Evolutionary conservation across 441 rosid genomes (phyloP), one percentile per base, ranked within the genome.

Genomic region (Populus trichocarpa): DNA sequence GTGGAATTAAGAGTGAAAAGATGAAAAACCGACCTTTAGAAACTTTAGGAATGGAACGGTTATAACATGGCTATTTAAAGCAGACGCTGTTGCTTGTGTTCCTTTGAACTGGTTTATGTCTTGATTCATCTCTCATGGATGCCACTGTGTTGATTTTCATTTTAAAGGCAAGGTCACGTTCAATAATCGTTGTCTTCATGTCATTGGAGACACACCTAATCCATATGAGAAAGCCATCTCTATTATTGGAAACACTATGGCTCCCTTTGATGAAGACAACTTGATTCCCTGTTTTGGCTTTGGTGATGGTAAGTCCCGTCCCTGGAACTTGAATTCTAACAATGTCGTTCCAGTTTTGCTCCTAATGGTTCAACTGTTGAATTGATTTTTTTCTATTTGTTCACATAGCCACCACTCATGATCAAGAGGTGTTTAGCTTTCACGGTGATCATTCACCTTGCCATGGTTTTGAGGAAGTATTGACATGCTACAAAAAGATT

Each of bases 231-330:
- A 87, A 73, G 97, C 94, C 50, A 93, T 93, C 78, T 85, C 90
- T 4, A 85, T 95, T 8, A 85, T 90, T n/a, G 98, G 98, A 33
- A 89, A 82, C 81, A 93, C 98, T 13, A 78, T 95, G 79, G 90
- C 97, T 78, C 92, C 97, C 18, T 95, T 95, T 36, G 98, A 95
- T 8, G 98, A 95, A 1, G 98, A 95, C 78, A 88, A 92, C 84
- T 84, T 95, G 53, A 88, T 95, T 63, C 97, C 97, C 42, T 90
- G 97, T 82, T 91, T 89, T 67, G 98, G 97, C 76, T 95, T 94
- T 82, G 98, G 97, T 40, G 98, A 95, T 75, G 88, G 95, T 89
- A 82, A 26, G 75, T 70, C 81, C 75, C 30, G 75, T 81, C 20
- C 26, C 50, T 12, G 20, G 0, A 18, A 5, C 8, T 67, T 46